A percentile compares a stretch with the other conserved stretches of the same genome.
phyloP scores from a whole-genome alignment of 2,329 filamentous ascomycete species.

The Hypoxylon sp. region DNA sequence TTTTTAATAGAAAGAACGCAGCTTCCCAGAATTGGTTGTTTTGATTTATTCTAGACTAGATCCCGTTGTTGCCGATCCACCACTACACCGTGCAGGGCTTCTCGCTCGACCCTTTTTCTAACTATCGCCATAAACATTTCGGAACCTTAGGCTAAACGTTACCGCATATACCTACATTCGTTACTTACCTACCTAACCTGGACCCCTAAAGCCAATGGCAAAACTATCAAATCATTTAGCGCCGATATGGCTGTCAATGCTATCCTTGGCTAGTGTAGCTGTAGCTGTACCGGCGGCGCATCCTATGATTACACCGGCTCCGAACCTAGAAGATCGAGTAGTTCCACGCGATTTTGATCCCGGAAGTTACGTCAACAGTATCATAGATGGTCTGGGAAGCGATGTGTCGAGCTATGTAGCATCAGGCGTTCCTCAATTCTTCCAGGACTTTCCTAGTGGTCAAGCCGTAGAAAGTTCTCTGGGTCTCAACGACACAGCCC shows the following conservation, averaged over 20 bases:
- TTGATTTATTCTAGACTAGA: background rate
- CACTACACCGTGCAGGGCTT: background rate
- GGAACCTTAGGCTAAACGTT: background rate
- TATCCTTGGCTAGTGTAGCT: slow-evolving; percentile 32
- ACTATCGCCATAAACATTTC: background rate
- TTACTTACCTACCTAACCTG: too few relatives aligned
- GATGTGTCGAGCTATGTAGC: slow-evolving; percentile 67
- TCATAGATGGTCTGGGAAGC: slow-evolving; percentile 61
- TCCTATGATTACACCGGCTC: slow-evolving; percentile 58
- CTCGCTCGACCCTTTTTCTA: slow-evolving; percentile 1
- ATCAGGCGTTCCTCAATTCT: slow-evolving; percentile 72
- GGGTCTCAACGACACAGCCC: slow-evolving; percentile 64
- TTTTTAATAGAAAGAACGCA: too few relatives aligned
- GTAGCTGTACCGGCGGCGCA: slow-evolving; percentile 44
- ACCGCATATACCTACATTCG: background rate
- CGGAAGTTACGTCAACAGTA: slow-evolving; percentile 59
- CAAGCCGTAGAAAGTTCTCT: slow-evolving; percentile 67
- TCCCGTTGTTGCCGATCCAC: slow-evolving; percentile 1
- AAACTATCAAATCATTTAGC: slow-evolving; percentile 11
- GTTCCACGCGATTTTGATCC: slow-evolving; percentile 53
- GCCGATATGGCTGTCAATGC: slow-evolving; percentile 19
- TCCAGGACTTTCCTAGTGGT: slow-evolving; percentile 71
- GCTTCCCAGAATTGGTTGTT: too few relatives aligned
- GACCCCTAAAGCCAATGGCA: slow-evolving; percentile 29
- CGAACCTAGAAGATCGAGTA: slow-evolving; percentile 52